Percentiles rank a stretch among this genome's conserved stretches.
Evolutionary conservation across 345 rosid species (phyloP).

Genomic region (Laguncularia racemosa): DNA sequence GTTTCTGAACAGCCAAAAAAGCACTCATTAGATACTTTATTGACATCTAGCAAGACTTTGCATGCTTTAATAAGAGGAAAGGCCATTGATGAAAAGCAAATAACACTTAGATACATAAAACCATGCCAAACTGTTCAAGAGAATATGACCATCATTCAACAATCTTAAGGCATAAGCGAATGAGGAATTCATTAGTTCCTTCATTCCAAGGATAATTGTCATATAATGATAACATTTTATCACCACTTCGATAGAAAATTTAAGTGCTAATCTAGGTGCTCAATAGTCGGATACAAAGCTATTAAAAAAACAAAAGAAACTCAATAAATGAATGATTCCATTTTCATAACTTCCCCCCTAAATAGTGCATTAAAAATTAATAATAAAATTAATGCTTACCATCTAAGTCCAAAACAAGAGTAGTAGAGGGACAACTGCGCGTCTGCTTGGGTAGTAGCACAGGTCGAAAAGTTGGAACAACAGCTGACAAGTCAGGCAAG

Average conservation of each 20-base stretch:
- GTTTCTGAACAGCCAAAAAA: conserved; percentile 51
- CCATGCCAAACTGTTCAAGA: neutral
- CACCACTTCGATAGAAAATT: no score
- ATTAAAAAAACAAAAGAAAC: no score
- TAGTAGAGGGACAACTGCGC: conserved; percentile 89
- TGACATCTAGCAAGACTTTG: neutral
- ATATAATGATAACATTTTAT: no score
- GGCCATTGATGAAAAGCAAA: no score
- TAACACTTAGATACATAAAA: neutral
- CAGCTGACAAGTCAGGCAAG: conserved; percentile 79
- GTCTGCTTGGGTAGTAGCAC: conserved; percentile 88
- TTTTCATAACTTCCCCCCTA: no score
- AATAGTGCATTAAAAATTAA: no score
- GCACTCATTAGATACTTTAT: neutral
- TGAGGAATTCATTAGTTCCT: no score
- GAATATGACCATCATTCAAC: neutral
- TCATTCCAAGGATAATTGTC: no score
- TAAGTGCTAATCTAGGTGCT: no score
- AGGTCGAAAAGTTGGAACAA: conserved; percentile 84
- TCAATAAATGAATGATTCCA: no score
- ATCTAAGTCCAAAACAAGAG: conserved; percentile 93
- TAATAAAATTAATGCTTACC: conserved; percentile 33
- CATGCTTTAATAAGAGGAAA: neutral
- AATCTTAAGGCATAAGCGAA: neutral
- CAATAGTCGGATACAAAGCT: no score